A percentile compares a stretch with the other conserved stretches of the same genome.
These are phyloP conservation scores for Elaeis guineensis DNA, from an alignment of 176 grass and related monocot genomes.

Conservation along the genomic window DNA sequence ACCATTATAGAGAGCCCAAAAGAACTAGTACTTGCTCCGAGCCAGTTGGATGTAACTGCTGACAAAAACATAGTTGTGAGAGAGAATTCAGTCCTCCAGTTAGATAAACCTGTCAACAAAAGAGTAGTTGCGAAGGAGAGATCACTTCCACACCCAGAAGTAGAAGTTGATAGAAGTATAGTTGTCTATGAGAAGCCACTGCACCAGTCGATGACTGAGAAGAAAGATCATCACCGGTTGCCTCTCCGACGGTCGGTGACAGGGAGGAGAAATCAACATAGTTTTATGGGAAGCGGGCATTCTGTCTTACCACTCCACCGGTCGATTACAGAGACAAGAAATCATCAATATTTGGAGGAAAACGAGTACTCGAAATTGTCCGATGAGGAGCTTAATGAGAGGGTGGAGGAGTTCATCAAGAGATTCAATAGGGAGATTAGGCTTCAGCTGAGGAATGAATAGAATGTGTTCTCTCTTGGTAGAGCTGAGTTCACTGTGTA, in stretches of 20 bases:
- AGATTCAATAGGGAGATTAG: constrained; percentile 19
- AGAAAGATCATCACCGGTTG: too few species aligned
- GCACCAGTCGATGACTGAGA: not conserved
- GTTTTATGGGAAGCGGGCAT: too few species aligned
- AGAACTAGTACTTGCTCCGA: too few species aligned
- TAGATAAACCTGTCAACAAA: too few species aligned
- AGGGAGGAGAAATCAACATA: constrained; percentile 3
- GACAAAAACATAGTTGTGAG: too few species aligned
- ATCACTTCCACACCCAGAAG: not conserved
- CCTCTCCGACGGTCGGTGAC: constrained; percentile 16
- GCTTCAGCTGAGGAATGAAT: constrained; percentile 6
- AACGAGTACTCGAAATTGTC: constrained; percentile 31
- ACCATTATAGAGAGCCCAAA: too few species aligned
- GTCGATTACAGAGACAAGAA: constrained; percentile 17
- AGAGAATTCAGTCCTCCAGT: too few species aligned
- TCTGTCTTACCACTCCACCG: constrained; percentile 2
- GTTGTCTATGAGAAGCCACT: not conserved
- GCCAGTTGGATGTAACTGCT: too few species aligned
- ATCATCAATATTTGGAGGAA: not conserved
- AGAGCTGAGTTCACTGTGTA: too few species aligned
- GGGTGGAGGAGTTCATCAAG: constrained; percentile 26
- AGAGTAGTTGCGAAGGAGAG: not conserved
- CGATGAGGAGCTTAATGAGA: constrained; percentile 18
- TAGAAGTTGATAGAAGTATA: not conserved
- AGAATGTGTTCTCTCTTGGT: too few species aligned